Evolutionary conservation across 371 early-diverging fungal species (phyloP).

Genomic region (Zancudomyces culisetae): DNA sequence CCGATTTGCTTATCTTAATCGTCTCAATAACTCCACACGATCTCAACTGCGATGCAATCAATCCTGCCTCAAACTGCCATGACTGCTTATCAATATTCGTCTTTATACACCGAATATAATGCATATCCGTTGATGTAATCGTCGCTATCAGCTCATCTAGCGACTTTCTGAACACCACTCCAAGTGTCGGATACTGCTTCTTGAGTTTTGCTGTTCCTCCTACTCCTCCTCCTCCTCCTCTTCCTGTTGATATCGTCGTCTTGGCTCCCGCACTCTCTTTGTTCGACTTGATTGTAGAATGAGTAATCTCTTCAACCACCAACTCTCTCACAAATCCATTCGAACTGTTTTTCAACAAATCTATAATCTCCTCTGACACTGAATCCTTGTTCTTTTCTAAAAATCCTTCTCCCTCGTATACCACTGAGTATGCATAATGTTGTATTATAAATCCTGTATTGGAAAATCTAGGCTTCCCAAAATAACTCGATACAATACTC

Average conservation of each 20-base stretch:
- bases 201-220: not conserved
- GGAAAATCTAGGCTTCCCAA: conserved; percentile 24
- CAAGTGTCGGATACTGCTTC: conserved; percentile 48
- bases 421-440: conserved; percentile 89
- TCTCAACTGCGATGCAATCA: conserved; percentile 87
- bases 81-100: conserved; percentile 83
- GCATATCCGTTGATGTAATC: conserved; percentile 78
- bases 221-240: not conserved
- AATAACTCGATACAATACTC: conserved; percentile 1
- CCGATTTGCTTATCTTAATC: conserved; percentile 94
- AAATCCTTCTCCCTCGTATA: conserved; percentile 86
- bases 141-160: conserved; percentile 82
- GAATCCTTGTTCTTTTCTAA: conserved; percentile 98
- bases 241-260: too few relatives aligned
- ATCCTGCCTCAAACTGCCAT: conserved; percentile 69
- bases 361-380: conserved; percentile 82
- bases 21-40: conserved; percentile 99
- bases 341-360: conserved; percentile 16
- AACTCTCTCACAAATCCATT: conserved; percentile 8
- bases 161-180: conserved; percentile 67
- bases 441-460: conserved; percentile 47
- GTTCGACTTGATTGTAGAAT: not conserved
- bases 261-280: not conserved
- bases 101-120: conserved; percentile 96
- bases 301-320: not conserved